phyloP scores from a whole-genome alignment of 495 filamentous ascomycete species.

The Aspergillus baeticus region DNA sequence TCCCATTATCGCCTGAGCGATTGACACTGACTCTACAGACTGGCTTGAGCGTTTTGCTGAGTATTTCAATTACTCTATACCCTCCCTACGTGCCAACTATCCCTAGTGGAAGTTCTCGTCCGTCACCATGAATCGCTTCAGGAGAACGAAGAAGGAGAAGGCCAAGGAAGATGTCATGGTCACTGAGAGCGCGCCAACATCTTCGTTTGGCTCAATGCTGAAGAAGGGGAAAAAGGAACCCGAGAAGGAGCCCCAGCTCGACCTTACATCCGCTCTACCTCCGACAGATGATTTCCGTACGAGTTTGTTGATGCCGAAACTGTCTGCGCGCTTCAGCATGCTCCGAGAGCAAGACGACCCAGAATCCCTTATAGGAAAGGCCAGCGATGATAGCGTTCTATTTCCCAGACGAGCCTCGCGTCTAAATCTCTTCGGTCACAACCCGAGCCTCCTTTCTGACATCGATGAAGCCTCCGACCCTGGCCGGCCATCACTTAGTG shows the following conservation, averaged over 20 bases:
- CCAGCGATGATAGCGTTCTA: slow-evolving; percentile 89
- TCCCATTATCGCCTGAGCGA: not conserved
- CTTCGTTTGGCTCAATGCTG: slow-evolving; percentile 11
- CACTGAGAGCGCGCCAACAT: slow-evolving; percentile 25
- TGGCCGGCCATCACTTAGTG: slow-evolving; percentile 56
- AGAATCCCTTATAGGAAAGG: slow-evolving; percentile 81
- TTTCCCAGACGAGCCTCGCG: slow-evolving; percentile 77
- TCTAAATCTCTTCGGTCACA: slow-evolving; percentile 55
- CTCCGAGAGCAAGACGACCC: slow-evolving; percentile 91
- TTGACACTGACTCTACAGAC: slow-evolving; percentile 16
- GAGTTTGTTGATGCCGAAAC: slow-evolving; percentile 90
- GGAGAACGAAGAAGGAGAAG: slow-evolving; percentile 63
- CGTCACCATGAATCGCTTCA: slow-evolving; percentile 68
- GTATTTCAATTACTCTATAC: slow-evolving; percentile 1
- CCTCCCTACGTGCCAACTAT: not conserved
- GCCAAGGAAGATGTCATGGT: slow-evolving; percentile 53
- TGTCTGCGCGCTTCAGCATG: slow-evolving; percentile 97
- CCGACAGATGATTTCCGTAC: slow-evolving; percentile 92
- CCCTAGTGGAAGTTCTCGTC: not conserved
- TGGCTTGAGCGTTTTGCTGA: slow-evolving; percentile 5
- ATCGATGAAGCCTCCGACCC: slow-evolving; percentile 85
- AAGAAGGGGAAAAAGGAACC: slow-evolving; percentile 43
- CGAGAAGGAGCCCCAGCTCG: slow-evolving; percentile 63
- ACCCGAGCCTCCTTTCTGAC: slow-evolving; percentile 62
- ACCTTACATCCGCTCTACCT: slow-evolving; percentile 73